These are phyloP conservation scores for Colletotrichum brevisporum DNA, from an alignment of 2,329 filamentous ascomycete species.

Conservation along the genomic window DNA sequence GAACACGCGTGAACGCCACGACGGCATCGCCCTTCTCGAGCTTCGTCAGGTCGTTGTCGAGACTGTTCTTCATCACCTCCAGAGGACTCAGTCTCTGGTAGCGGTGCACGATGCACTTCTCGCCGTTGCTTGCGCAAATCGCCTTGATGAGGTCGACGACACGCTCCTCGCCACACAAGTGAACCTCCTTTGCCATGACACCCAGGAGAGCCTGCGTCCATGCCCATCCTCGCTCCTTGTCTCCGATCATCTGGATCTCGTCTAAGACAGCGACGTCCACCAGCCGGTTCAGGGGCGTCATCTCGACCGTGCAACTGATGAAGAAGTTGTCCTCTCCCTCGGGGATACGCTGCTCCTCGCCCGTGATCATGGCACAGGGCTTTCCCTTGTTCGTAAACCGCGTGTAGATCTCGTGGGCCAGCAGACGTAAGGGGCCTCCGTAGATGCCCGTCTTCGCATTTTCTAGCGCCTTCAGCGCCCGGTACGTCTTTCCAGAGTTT, in stretches of 20 bases:
- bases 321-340: conserved; percentile 71
- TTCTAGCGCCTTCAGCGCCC: conserved; percentile 88
- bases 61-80: conserved; percentile 72
- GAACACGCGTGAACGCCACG: conserved; percentile 86
- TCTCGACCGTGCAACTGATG: conserved; percentile 94
- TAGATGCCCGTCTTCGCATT: conserved; percentile 84
- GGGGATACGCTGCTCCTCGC: conserved; percentile 86
- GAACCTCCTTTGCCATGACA: conserved; percentile 87
- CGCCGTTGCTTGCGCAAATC: conserved; percentile 83
- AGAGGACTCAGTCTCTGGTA: conserved; percentile 90
- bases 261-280: conserved; percentile 96
- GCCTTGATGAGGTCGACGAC: conserved; percentile 84
- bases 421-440: conserved; percentile 87
- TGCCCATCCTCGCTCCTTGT: conserved; percentile 85
- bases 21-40: conserved; percentile 92
- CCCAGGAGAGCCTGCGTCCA: conserved; percentile 95
- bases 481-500: conserved; percentile 98
- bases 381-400: conserved; percentile 85
- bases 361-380: conserved; percentile 85
- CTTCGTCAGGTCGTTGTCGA: conserved; percentile 74
- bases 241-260: conserved; percentile 97
- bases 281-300: conserved; percentile 69
- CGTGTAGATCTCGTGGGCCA: conserved; percentile 96
- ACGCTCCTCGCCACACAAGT: conserved; percentile 92
- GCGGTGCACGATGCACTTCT: conserved; percentile 83